Conservation (phyloP, 2,329 filamentous ascomycete genomes). For the Verticillium zaregamsianum region DNA sequence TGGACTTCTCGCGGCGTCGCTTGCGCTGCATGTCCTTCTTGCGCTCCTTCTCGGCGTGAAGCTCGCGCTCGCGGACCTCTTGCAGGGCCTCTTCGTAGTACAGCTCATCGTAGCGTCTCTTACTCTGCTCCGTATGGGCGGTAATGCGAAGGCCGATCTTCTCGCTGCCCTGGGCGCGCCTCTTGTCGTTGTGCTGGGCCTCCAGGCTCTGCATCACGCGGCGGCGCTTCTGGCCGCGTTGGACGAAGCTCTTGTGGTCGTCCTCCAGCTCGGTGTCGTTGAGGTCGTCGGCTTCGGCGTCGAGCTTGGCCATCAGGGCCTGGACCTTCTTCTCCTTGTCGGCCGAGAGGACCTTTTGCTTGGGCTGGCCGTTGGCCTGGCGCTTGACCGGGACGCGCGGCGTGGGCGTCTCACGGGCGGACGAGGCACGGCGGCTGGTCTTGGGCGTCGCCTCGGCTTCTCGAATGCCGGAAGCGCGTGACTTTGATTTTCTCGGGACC, state of each 20-base stretch:
- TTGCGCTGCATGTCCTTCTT: conserved; percentile 99
- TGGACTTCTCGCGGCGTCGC: conserved; percentile 89
- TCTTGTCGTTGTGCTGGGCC: conserved; percentile 56
- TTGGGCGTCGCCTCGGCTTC: conserved; percentile 44
- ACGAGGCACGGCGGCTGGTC: conserved; percentile 43
- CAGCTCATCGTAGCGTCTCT: conserved; percentile 69
- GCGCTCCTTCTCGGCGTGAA: conserved; percentile 93
- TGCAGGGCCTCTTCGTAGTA: conserved; percentile 78
- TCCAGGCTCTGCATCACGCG: conserved; percentile 64
- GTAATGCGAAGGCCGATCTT: conserved; percentile 52
- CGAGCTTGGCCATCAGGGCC: conserved; percentile 44
- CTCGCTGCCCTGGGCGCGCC: conserved; percentile 55
- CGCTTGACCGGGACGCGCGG: conserved; percentile 51
- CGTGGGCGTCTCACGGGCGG: conserved; percentile 31
- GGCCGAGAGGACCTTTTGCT: conserved; percentile 45
- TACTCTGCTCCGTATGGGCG: conserved; percentile 65
- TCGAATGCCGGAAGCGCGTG: conserved; percentile 47
- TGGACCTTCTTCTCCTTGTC: conserved; percentile 68
- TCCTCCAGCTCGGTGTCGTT: conserved; percentile 39
- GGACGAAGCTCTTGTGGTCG: conserved; percentile 43
- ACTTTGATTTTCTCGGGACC: conserved; percentile 38
- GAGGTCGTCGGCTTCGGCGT: conserved; percentile 40
- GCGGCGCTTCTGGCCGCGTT: conserved; percentile 63
- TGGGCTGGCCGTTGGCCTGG: conserved; percentile 55
- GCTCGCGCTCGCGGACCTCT: conserved; percentile 84